Evolutionary conservation across 352 stramenopile genomes (phyloP), one percentile per base, ranked within the genome.

Genomic region (Pythium vanterpoolii): DNA sequence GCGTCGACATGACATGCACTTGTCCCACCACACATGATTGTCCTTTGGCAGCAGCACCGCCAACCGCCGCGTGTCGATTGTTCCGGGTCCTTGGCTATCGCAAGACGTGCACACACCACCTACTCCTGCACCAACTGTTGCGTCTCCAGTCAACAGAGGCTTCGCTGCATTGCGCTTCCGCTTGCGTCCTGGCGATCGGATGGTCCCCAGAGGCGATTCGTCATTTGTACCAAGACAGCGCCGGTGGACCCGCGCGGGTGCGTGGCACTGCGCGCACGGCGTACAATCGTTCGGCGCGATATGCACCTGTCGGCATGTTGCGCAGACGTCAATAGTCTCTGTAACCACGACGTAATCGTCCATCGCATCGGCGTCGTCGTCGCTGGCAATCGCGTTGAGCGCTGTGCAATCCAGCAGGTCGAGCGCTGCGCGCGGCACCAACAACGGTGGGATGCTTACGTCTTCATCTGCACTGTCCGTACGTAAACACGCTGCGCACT

Each of bases 231-330:
- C 68, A 18, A 23, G 21, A 34, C 77, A 67, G 55, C 78, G 84
- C 19, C 50, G 61, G 23, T 64, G 67, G 45, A 87, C 68, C 27
- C 75, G 52, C n/a, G 34, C 28, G 1, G 58, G 5, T 7, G 46
- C 31, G 14, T 66, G 57, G 51, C 82, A 88, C 24, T 65, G 69
- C 2, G 33, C 50, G 43, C 79, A 88, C 0, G 27, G 64, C 14
- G 13, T 53, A 30, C 36, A 57, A 7, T 91, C 76, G 7, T 56
- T 57, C 0, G 51, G 14, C 5, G n/a, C 45, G 48, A 91, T 69
- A 42, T 82, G 61, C 45, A 88, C 68, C 40, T 89, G 77, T 34
- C 77, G 68, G 45, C 82, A 91, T 4, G 66, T 72, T 30, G 60
- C 69, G 47, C 82, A 89, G 16, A 89, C 69, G 30, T 86, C 70